Evolutionary conservation across 441 rosid species (phyloP), one percentile per base, ranked within the genome.

Genomic region (Omphalea diandra): DNA sequence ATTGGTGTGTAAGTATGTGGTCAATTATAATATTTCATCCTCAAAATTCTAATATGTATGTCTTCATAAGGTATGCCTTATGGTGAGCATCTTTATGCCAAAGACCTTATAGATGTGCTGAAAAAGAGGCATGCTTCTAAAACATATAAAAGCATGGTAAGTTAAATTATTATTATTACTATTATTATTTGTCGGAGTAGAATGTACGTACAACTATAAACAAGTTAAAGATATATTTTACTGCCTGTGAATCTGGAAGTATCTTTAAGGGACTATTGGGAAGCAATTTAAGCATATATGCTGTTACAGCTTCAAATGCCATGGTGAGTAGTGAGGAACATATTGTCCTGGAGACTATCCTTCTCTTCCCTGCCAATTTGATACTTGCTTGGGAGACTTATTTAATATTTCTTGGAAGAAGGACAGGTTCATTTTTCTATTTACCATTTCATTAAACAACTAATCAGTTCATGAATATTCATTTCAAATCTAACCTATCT

Each of bases 391-490:
- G 12, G 96, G 96, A 18, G 96, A 88, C 40, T 17, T 73, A 41
- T 90, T 86, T 56, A 90, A 93, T 69, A 68, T 87, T 75, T 82
- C 96, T 65, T 90, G 96, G 96, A 70, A 86, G 85, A 93, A 90
- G 71, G 91, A 90, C 76, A 83, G 95, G 95, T 89, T 70, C 36
- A 29, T 40, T 12, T 40, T 40, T 12, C 10, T 24, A 10, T n/a
- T 35, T 1, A 11, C 44, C 15, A 2, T 11, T 15, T 10, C 15
- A 1, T 27, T 53, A n/a, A n/a, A n/a, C n/a, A n/a, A n/a, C n/a
- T n/a, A n/a, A n/a, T n/a, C n/a, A n/a, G n/a, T n/a, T n/a, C n/a
- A n/a, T n/a, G n/a, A n/a, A n/a, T n/a, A n/a, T n/a, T 1, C 22
- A 36, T 14, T 7, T 54, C 1, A 32, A 12, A 9, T 41, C 5